Base-by-base conservation (phyloP, 345 rosid genomes). In the Populus pruinosa region DNA sequence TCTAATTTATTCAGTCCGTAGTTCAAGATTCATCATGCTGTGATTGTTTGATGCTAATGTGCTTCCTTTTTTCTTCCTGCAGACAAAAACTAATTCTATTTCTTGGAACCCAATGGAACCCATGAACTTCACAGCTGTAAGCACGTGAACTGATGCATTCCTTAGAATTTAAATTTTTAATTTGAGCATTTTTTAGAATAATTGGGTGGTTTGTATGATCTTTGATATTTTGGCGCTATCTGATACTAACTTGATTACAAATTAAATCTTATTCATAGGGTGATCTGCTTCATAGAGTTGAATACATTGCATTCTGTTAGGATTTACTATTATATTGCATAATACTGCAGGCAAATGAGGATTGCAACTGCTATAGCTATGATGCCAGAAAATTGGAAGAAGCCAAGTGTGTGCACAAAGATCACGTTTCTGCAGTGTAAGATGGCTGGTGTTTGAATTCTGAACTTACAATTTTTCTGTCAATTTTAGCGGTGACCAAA, bases 51-150 rank as follows among this genome's bases (percentile, higher is more conserved):
- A 5, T 64, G 38, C 68, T 64, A 64, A 64, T 2, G 36, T 25
- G 36, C 38, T 29, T 64, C n/a, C 16, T 25, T 50, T 35, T 18
- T 77, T 80, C 67, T 67, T 81, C 72, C 80, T 83, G 70, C 93
- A 92, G 98, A 96, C 98, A 39, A 96, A 86, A 87, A 86, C 92
- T 25, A 96, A 96, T 83, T 89, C 97, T 76, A 89, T 96, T 71
- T 88, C 96, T 70, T 96, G 99, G 98, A 96, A 96, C 75, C 99
- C 99, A 20, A 92, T 88, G 98, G 97, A 96, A 91, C 99, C 99
- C 10, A 87, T 93, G 97, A 96, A 96, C 88, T 81, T 96, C 81
- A 93, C 98, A 21, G 95, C 92, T 80, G 99, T 96, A 91, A 91
- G 99, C 65, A 67, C 21, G 71, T 76, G 36, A 64, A n/a, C 18